Base-by-base conservation (phyloP, 2,329 filamentous ascomycete species). In the Stachybotrys chartarum region DNA sequence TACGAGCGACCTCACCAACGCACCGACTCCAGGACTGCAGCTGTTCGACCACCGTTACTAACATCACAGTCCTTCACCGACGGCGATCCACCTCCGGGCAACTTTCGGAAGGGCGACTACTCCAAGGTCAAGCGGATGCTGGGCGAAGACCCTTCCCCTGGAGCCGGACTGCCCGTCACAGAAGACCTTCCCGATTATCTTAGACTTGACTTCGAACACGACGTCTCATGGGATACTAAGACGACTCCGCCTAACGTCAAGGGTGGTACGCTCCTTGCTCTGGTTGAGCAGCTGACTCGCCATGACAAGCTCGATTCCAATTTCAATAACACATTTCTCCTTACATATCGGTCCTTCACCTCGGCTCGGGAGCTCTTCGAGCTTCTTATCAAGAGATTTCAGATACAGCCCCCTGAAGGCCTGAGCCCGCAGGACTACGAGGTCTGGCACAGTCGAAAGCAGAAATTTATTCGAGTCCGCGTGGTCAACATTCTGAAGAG, bases 401-500 rank as follows among this genome's bases (percentile, higher is more conserved):
- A 86, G 60, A 90, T 96, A 52, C 93, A 97, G 66, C 93, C 94
- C 18, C 93, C 93, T 0, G 86, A 90, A 61, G 91, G 90, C 6
- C 76, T 99, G 52, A 84, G 77, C 8, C 81, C 83, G 54, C 74
- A 81, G 45, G 91, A 97, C 60, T 91, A 89, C 64, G 90, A 96
- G 55, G 78, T 83, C 32, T 99, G 94, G 94, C 84, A 89, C 42
- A 91, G 96, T 68, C 86, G 87, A 68, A 99, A 99, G 75, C 94
- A 97, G 70, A 97, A 95, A 68, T 88, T 91, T 6, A 97, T 97
- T 58, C 84, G 94, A 42, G 96, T 99, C 75, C 86, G 94, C 47
- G 92, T 99, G 2, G 91, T 99, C 60, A 99, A 97, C 66, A 97
- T 97, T 60, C 76, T 99, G 51, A 97, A 97, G 79, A 95, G 85